These are phyloP conservation scores for Dalbergia oliveri DNA, from an alignment of 306 rosid species.

Conservation along the genomic window DNA sequence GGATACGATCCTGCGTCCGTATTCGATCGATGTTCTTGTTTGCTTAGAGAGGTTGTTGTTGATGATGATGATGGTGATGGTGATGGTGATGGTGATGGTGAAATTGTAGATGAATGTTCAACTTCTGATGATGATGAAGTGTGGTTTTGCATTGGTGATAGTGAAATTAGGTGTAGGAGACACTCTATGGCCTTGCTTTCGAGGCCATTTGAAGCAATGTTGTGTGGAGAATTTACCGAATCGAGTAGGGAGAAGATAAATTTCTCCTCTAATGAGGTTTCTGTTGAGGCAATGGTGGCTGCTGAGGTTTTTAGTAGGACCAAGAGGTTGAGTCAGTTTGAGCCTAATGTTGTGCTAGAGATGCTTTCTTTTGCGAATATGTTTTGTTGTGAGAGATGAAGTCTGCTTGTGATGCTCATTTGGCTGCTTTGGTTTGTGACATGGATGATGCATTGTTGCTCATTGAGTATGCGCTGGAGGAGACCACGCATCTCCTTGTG, in stretches of 20 bases:
- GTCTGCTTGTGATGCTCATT: constrained; percentile 68
- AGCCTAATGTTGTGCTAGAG: constrained; percentile 63
- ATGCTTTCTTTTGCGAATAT: constrained; percentile 68
- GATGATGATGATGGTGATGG: constrained; percentile 29
- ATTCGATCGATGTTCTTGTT: constrained; percentile 56
- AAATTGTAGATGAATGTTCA: constrained; percentile 49
- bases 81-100: constrained; percentile 39
- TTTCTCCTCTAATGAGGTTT: constrained; percentile 68
- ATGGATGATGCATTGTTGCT: constrained; percentile 71
- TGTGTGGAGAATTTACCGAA: constrained; percentile 77
- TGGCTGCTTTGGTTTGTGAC: constrained; percentile 74
- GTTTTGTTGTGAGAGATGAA: constrained; percentile 94
- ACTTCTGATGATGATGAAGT: constrained; percentile 69
- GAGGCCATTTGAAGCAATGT: constrained; percentile 71
- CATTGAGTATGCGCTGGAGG: constrained; percentile 83
- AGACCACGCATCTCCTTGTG: constrained; percentile 71
- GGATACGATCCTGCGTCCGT: constrained; percentile 75
- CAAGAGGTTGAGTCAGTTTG: constrained; percentile 54
- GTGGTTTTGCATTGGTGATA: constrained; percentile 74
- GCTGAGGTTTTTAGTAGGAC: constrained; percentile 79
- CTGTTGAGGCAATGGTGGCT: constrained; percentile 76
- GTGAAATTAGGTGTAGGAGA: constrained; percentile 73
- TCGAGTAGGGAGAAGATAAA: constrained; percentile 74
- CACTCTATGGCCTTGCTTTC: constrained; percentile 73
- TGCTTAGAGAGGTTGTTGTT: constrained; percentile 44